Base-by-base conservation (phyloP, 192 early-diverging fungal species). In the Backusella tuberculispora region DNA sequence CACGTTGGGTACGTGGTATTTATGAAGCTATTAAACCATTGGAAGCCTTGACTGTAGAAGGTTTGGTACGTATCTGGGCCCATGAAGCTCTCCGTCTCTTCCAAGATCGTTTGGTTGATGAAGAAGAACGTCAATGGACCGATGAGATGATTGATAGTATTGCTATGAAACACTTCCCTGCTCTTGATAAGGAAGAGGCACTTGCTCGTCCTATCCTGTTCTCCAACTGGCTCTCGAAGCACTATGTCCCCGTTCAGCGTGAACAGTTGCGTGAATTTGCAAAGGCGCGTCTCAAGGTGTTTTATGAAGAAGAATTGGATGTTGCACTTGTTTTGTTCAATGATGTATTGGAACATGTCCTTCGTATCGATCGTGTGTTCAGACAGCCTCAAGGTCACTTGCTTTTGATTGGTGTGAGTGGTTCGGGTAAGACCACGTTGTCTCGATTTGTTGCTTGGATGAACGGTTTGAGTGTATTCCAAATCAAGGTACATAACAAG, bases 391-490 rank as follows among this genome's bases (percentile, higher is more conserved):
- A 99, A 88, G 98, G 98, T 66, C 98, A 99, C 81, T 87, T 98
- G 80, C 87, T 99, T 76, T 84, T 99, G 53, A 99, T 99, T 76
- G 98, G 98, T 77, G 95, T 98, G 6, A 96, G 94, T 86, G 98
- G 98, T 56, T 87, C 90, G 45, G 98, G 98, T 76, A 99, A 99
- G 86, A 99, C 98, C 0, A 99, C 98, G 5, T 79, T 99, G 71
- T 94, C 98, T 9, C 91, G 98, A 6, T 99, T 99, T 76, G 98
- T 97, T n/a, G 97, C 97, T 0, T 99, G 98, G 98, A 95, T 99
- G 96, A 99, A 99, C 80, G 98, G 98, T 40, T 82, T 99, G 37
- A 86, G 88, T 63, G 93, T 99, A 37, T 94, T 96, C 88, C 98
- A 99, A 81, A 93, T 98, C 83, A 95, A 97, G 83, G 97, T 94